Evolutionary conservation across 805 yeast species (phyloP), one percentile per base, ranked within the genome.

Genomic region (Barnettozyma salicaria): DNA sequence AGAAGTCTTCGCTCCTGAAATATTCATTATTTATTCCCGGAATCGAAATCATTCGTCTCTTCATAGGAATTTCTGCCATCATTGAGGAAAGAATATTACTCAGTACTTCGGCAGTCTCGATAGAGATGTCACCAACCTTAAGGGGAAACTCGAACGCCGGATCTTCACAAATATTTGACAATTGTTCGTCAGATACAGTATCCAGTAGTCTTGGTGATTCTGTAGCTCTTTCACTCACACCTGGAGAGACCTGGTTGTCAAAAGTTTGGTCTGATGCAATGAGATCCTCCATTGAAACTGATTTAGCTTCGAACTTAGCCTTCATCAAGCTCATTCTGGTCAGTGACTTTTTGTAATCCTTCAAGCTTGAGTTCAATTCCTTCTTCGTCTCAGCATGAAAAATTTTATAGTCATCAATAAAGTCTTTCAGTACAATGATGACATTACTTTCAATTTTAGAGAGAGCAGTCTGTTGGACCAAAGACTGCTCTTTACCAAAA

Each of bases 11-110:
- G 18, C 64, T 58, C 6, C 49, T 32, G 37, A 62, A 61, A 40
- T 55, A 50, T n/a, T 50, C 53, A 32, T 48, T 50, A 24, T 53
- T 54, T 4, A 50, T 50, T 31, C 59, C 57, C 3, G 60, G 58
- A 3, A 58, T 36, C 5, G 61, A 53, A 10, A 59, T 47, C 36
- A 59, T 13, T 20, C 59, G 44, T 27, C 51, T 53, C 21, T 49
- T 49, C 4, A 43, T 10, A 2, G 54, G 54, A 5, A 58, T 40
- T 4, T 43, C 46, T 0, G 30, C 30, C 3, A 42, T 33, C 41
- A 52, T 36, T 1, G 35, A 14, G 2, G 10, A 3, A 13, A 53
- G 28, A 7, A 43, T 9, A 8, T 40, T 38, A 10, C 50, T 28
- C 5, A 52, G 19, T 11, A 40, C 42, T 20, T 54, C 32, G 35